Evolutionary conservation across 768 basidiomycete species (phyloP), one percentile per base, ranked within the genome.

Genomic region (Sarcodon sp.): DNA sequence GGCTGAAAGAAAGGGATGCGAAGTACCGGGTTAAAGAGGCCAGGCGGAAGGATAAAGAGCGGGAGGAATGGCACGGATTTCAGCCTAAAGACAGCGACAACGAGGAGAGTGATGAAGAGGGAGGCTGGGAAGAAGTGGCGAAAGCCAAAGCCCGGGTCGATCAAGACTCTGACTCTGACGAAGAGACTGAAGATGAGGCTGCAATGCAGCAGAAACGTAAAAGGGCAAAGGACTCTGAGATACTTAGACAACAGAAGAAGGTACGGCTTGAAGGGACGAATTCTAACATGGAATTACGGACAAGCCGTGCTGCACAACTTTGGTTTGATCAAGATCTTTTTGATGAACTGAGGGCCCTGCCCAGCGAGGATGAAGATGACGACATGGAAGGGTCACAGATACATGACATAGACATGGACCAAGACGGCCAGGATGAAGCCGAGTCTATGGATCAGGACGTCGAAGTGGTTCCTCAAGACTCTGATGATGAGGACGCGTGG

Each of bases 321-420:
- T 99, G 96, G 96, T 99, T 97, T 66, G 83, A 86, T 54, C 94
- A 96, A 64, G 84, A 86, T 45, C 64, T 96, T 39, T 99, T 99
- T 70, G 73, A 79, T 45, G 83, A 75, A 18, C 59, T 73, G 2
- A 62, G 77, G 6, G 15, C 27, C 16, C 77, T 74, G 32, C 47
- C 68, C 38, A 73, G 61, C 5, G 59, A 70, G 33, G 61, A 61
- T 8, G 67, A 69, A 37, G 66, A 66, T 15, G 68, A 65, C 6
- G 64, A 66, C 13, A 63, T 63, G 13, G 66, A 64, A n/a, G 61
- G 59, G 5, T 27, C 21, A 27, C 59, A 59, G 33, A 60, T 60
- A 13, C 54, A 58, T 8, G 62, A 53, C 4, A 27, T 27, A 27
- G 21, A 44, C 48, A 55, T 56, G 6, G 56, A 55, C 33, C 59